Percentiles rank a stretch among this genome's conserved stretches.
These are phyloP conservation scores for Saturnispora ahearnii DNA, from an alignment of 805 yeast genomes.

Conservation along the genomic window DNA sequence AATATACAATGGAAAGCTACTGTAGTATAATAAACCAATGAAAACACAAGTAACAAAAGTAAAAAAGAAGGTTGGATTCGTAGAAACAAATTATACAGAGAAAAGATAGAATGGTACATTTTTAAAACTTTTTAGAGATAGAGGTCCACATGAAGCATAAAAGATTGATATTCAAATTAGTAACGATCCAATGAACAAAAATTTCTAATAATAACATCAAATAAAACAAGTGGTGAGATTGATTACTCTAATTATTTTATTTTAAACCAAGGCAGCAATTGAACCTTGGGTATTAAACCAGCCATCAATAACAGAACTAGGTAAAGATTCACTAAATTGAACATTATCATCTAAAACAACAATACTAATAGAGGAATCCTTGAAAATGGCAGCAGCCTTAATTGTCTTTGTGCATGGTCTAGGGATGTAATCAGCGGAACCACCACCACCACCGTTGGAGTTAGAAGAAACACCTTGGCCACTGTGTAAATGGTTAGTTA, in stretches of 20 bases:
- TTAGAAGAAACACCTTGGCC: slow-evolving; percentile 61
- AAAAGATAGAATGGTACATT: neutral
- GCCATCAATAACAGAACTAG: slow-evolving; percentile 42
- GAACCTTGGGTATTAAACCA: slow-evolving; percentile 54
- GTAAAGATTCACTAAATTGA: slow-evolving; percentile 46
- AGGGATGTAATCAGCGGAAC: slow-evolving; percentile 77
- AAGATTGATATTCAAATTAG: neutral
- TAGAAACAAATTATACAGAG: neutral
- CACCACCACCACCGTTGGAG: slow-evolving; percentile 52
- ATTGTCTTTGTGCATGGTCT: slow-evolving; percentile 75
- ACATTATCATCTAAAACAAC: slow-evolving; percentile 46
- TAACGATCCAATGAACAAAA: neutral
- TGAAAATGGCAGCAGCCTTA: slow-evolving; percentile 87
- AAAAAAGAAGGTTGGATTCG: neutral
- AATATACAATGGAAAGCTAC: neutral
- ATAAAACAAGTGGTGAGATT: neutral
- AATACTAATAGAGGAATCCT: slow-evolving; percentile 46
- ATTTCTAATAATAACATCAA: neutral
- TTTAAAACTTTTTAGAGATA: neutral
- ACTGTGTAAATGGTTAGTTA: slow-evolving; percentile 76
- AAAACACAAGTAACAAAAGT: neutral
- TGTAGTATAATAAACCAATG: neutral
- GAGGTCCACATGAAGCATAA: too few species aligned
- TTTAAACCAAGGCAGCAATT: slow-evolving; percentile 23
- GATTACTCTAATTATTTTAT: neutral